Conservation (phyloP, 192 early-diverging fungal species). For the Podila horticola region DNA sequence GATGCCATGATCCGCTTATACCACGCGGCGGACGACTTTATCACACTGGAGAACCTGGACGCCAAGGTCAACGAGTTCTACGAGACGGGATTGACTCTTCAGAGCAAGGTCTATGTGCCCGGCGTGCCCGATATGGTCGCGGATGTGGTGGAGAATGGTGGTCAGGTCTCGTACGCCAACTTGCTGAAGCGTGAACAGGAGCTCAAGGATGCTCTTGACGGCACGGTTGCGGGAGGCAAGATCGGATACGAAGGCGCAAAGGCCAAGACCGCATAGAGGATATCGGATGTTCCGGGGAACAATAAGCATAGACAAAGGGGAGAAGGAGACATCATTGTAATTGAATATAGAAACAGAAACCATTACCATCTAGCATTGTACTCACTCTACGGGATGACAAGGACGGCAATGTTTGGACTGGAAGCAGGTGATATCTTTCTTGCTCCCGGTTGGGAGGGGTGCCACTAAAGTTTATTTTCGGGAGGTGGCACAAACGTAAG, state of each 20-base stretch:
- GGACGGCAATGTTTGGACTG: too few species aligned
- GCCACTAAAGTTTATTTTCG: too few species aligned
- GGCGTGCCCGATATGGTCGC: conserved; percentile 28
- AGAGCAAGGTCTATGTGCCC: conserved; percentile 33
- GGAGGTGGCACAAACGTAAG: too few species aligned
- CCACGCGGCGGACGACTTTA: conserved; percentile 42
- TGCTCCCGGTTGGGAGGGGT: too few species aligned
- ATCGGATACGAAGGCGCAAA: conserved; percentile 32
- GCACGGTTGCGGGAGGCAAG: conserved; percentile 46
- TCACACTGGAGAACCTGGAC: conserved; percentile 51
- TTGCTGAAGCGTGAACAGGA: conserved; percentile 46
- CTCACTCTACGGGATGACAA: too few species aligned
- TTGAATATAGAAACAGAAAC: too few species aligned
- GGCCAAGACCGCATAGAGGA: conserved; percentile 23
- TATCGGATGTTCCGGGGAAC: too few species aligned
- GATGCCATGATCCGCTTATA: conserved; percentile 49
- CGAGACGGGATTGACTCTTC: conserved; percentile 40
- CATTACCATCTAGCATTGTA: too few species aligned
- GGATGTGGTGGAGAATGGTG: conserved; percentile 46
- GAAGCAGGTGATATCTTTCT: too few species aligned
- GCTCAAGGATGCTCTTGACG: conserved; percentile 44
- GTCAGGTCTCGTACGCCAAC: conserved; percentile 30
- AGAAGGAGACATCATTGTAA: too few species aligned
- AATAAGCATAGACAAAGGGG: too few species aligned
- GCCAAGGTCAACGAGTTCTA: conserved; percentile 51